Evolutionary conservation across 768 basidiomycete species (phyloP).

Genomic region (Xerocomellus amylosporus): DNA sequence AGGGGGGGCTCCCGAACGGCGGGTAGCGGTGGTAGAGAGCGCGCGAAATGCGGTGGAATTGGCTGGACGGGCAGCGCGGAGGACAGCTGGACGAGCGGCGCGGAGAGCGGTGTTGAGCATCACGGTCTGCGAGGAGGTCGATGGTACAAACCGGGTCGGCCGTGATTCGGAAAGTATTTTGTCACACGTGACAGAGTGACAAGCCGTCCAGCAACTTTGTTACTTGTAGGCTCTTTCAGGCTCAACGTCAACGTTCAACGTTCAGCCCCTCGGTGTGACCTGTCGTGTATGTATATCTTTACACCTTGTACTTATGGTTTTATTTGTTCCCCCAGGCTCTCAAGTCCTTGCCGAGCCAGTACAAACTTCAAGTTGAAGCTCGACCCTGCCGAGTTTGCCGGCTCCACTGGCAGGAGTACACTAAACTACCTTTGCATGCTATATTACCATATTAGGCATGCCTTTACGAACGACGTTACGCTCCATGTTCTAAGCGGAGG

Average conservation of each 20-base stretch:
- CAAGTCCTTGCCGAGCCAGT: no score
- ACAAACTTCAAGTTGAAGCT: no score
- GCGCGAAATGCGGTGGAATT: slow-evolving; percentile 43
- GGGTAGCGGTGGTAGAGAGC: slow-evolving; percentile 56
- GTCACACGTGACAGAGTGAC: slow-evolving; percentile 28
- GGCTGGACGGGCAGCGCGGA: slow-evolving; percentile 19
- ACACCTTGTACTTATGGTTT: not conserved
- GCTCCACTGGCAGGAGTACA: no score
- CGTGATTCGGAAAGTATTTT: slow-evolving; percentile 23
- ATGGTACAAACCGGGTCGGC: slow-evolving; percentile 27
- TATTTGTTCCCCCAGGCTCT: not conserved
- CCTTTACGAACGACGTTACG: slow-evolving; percentile 31
- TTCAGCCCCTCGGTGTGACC: not conserved
- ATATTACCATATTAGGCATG: slow-evolving; percentile 24
- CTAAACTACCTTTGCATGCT: slow-evolving; percentile 5
- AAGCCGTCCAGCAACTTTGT: not conserved
- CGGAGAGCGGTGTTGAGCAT: slow-evolving; percentile 31
- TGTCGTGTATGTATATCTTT: not conserved
- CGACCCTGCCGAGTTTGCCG: not conserved
- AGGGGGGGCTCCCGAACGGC: slow-evolving; percentile 56
- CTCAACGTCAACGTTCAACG: no score
- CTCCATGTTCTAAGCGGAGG: slow-evolving; percentile 18
- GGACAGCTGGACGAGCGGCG: slow-evolving; percentile 25
- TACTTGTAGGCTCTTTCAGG: no score
- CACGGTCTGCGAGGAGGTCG: slow-evolving; percentile 8